A percentile compares a stretch with the other conserved stretches of the same genome.
Evolutionary conservation across 2,329 filamentous ascomycete genomes (phyloP).

Genomic region (Aspergillus hiratsukae): DNA sequence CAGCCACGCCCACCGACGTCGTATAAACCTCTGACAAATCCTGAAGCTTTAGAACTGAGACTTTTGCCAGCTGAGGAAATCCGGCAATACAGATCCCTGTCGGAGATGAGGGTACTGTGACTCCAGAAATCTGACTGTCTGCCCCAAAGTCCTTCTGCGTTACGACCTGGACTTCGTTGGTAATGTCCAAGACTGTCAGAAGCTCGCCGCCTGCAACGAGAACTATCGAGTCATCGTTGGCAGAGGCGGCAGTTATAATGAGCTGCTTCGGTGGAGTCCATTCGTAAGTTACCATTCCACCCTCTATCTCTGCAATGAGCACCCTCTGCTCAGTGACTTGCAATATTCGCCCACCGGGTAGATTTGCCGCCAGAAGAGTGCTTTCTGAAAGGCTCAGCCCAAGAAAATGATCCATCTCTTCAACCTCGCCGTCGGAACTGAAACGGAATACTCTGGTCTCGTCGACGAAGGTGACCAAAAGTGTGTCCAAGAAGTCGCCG

Average conservation of each 20-base stretch:
- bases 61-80: conserved; percentile 78
- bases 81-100: conserved; percentile 70
- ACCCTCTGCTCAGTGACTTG: conserved; percentile 69
- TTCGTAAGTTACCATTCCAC: conserved; percentile 42
- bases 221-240: conserved; percentile 65
- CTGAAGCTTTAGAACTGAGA: conserved; percentile 68
- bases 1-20: conserved; percentile 60
- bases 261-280: conserved; percentile 44
- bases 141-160: conserved; percentile 58
- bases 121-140: conserved; percentile 76
- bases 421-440: conserved; percentile 67
- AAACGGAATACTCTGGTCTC: conserved; percentile 84
- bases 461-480: conserved; percentile 75
- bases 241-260: conserved; percentile 72
- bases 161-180: conserved; percentile 53
- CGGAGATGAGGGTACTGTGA: conserved; percentile 66
- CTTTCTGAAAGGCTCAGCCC: conserved; percentile 65
- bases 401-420: conserved; percentile 74
- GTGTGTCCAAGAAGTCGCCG: conserved; percentile 54
- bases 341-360: conserved; percentile 61
- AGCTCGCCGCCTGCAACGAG: conserved; percentile 72
- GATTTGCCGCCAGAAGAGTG: conserved; percentile 67
- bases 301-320: conserved; percentile 56
- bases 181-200: conserved; percentile 64
- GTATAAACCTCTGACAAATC: conserved; percentile 63